These are phyloP conservation scores for Boletus sp. DNA, from an alignment of 1,284 basidiomycete genomes.

Conservation along the genomic window DNA sequence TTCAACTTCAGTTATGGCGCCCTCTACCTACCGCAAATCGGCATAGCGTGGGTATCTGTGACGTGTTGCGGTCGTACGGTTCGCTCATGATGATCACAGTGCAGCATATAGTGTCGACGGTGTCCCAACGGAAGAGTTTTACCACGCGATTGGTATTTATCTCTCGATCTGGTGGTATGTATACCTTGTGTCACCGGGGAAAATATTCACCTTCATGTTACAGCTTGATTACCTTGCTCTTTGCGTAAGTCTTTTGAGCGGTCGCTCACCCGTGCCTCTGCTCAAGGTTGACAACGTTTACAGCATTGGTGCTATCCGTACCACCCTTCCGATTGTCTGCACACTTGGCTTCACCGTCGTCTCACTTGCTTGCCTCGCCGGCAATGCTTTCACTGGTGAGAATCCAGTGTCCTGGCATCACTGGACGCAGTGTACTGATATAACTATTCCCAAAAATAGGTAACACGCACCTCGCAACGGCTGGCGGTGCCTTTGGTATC, in stretches of 20 bases:
- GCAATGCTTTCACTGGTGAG: slow-evolving; percentile 28
- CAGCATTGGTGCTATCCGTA: slow-evolving; percentile 28
- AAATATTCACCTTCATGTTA: slow-evolving; percentile 1
- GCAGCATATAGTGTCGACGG: slow-evolving; percentile 26
- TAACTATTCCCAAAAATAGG: slow-evolving; percentile 7
- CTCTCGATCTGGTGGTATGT: slow-evolving; percentile 21
- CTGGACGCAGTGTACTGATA: slow-evolving; percentile 8
- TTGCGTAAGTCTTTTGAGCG: slow-evolving; percentile 15
- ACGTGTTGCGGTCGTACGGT: not conserved
- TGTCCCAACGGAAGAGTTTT: slow-evolving; percentile 22
- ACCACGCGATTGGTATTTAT: slow-evolving; percentile 28
- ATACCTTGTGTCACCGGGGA: not conserved
- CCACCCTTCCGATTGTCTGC: slow-evolving; percentile 23
- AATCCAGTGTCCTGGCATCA: not conserved
- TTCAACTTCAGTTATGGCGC: slow-evolving; percentile 31
- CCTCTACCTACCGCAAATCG: slow-evolving; percentile 26
- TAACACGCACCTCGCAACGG: slow-evolving; percentile 24
- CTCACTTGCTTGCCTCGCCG: slow-evolving; percentile 24
- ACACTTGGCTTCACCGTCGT: slow-evolving; percentile 26
- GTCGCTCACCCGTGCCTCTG: not conserved
- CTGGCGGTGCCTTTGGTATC: slow-evolving; percentile 27
- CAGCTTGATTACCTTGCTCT: slow-evolving; percentile 22
- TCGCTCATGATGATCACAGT: slow-evolving; percentile 16
- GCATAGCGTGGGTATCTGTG: slow-evolving; percentile 22
- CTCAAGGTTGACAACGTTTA: not conserved